Evolutionary conservation across 441 rosid genomes (phyloP).

Genomic region (Metrosideros polymorpha): DNA sequence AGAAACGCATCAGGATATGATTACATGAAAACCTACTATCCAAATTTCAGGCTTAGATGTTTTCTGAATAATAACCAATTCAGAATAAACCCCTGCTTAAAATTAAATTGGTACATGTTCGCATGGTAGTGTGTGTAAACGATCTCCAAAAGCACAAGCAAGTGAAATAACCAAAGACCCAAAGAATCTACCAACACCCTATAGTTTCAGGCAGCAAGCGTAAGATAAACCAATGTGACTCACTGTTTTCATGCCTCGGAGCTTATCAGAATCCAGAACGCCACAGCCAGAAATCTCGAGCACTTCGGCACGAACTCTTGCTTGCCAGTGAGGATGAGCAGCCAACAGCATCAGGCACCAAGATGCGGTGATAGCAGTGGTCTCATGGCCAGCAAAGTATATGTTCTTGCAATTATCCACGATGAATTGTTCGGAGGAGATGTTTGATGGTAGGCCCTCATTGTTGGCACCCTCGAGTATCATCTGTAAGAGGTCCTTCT

Average conservation of each 20-base stretch:
- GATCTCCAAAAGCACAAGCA: background rate
- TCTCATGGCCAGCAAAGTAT: slow-evolving; percentile 45
- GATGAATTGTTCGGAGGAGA: slow-evolving; percentile 22
- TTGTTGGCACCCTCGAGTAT: slow-evolving; percentile 23
- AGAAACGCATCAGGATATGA: background rate
- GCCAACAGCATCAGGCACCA: slow-evolving; percentile 39
- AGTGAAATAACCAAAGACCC: background rate
- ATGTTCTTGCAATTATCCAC: slow-evolving; percentile 42
- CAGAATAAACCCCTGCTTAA: background rate
- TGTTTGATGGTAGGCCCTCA: background rate
- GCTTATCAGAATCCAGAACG: slow-evolving; percentile 18
- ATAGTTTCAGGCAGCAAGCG: background rate
- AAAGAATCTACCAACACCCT: background rate
- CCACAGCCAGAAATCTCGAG: slow-evolving; percentile 4
- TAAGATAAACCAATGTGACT: background rate
- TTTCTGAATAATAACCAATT: background rate
- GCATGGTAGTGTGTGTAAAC: background rate
- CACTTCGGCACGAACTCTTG: slow-evolving; percentile 27
- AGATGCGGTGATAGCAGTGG: slow-evolving; percentile 30
- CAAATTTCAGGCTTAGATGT: background rate
- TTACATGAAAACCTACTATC: background rate
- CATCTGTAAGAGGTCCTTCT: slow-evolving; percentile 32
- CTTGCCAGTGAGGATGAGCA: slow-evolving; percentile 38
- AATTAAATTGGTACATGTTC: background rate
- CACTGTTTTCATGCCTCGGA: slow-evolving; percentile 28